phyloP scores from a whole-genome alignment of 2,329 filamentous ascomycete genomes.

The Pseudogymnoascus sp. region DNA sequence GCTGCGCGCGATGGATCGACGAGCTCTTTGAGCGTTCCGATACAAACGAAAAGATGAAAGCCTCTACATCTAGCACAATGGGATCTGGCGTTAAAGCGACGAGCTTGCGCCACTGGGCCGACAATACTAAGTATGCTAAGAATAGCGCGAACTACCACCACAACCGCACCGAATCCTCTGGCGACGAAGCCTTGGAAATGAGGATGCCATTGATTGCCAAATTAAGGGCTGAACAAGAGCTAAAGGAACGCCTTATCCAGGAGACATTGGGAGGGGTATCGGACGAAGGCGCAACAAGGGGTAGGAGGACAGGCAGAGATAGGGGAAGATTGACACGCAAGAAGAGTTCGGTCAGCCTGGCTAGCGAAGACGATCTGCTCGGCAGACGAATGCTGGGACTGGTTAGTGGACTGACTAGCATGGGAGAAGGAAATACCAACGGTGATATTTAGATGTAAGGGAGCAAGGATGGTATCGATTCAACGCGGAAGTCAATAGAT shows the following conservation, averaged over 20 bases:
- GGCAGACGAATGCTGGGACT: constrained; percentile 47
- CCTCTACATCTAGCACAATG: constrained; percentile 15
- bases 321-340: constrained; percentile 25
- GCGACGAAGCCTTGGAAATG: constrained; percentile 84
- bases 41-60: constrained; percentile 29
- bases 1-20: constrained; percentile 72
- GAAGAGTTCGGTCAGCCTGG: constrained; percentile 43
- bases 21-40: constrained; percentile 58
- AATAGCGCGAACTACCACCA: constrained; percentile 12
- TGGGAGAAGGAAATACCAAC: constrained; percentile 13
- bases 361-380: constrained; percentile 48
- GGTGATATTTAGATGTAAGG: not conserved
- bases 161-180: constrained; percentile 30
- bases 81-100: constrained; percentile 12
- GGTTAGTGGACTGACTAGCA: constrained; percentile 42
- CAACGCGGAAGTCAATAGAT: not conserved
- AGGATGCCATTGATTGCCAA: constrained; percentile 42
- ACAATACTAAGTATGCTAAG: constrained; percentile 10
- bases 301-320: constrained; percentile 12
- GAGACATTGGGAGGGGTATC: constrained; percentile 16
- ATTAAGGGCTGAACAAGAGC: constrained; percentile 33
- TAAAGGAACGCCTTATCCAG: constrained; percentile 28
- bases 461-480: not conserved
- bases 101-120: not conserved
- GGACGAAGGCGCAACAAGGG: constrained; percentile 23